phyloP scores from a whole-genome alignment of 78 protist species.

The Polysphondylium violaceum region DNA sequence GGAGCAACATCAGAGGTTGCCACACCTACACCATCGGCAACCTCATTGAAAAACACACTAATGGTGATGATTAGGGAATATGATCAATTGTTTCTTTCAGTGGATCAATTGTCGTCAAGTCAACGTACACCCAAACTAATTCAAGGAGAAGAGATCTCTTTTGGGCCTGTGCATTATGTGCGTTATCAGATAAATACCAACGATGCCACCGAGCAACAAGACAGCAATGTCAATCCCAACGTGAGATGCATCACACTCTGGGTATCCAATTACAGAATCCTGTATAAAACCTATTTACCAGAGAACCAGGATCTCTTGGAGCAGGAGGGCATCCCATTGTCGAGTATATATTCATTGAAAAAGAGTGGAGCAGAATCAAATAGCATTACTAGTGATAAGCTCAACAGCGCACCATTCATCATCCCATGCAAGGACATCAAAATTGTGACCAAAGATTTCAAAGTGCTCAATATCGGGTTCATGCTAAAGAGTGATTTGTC shows the following conservation, averaged over 20 bases:
- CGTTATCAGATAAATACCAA: not conserved
- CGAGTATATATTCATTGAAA: not conserved
- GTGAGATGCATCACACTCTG: constrained; percentile 4
- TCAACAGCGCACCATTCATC: too few species aligned
- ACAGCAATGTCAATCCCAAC: not conserved
- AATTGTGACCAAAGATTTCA: not conserved
- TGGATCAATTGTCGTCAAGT: too few species aligned
- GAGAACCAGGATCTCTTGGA: not conserved
- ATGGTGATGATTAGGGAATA: not conserved
- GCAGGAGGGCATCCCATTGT: constrained; percentile 7
- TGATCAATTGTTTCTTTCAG: not conserved
- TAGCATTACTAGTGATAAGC: too few species aligned
- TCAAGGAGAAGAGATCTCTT: not conserved
- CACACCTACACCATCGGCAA: too few species aligned
- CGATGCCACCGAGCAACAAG: not conserved
- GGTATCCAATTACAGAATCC: constrained; percentile 15
- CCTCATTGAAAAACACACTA: not conserved
- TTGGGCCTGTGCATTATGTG: not conserved
- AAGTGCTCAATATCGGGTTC: constrained; percentile 18
- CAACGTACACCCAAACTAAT: not conserved
- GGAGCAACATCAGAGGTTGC: not conserved
- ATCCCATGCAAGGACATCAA: too few species aligned
- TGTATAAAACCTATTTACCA: not conserved
- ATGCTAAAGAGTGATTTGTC: not conserved
- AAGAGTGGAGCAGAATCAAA: too few species aligned